Conservation (phyloP, 805 yeast species). For the Schwanniomyces polymorphus region DNA sequence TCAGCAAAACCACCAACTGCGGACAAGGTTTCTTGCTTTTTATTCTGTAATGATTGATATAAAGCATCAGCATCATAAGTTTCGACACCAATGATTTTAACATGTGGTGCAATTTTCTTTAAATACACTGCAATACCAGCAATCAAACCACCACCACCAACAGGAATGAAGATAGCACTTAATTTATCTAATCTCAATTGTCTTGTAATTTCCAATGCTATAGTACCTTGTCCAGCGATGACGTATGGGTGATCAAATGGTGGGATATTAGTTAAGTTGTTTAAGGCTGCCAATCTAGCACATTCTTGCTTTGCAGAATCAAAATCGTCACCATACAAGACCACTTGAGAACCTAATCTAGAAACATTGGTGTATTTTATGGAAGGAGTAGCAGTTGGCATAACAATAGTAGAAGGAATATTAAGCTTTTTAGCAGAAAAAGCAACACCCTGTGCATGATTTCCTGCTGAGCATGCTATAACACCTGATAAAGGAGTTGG, state of each 20-base stretch:
- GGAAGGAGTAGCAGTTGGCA: conserved; percentile 97
- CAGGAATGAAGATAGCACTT: conserved; percentile 85
- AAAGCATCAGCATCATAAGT: conserved; percentile 95
- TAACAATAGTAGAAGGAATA: conserved; percentile 93
- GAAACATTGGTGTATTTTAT: conserved; percentile 91
- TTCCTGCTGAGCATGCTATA: conserved; percentile 98
- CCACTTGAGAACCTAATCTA: conserved; percentile 91
- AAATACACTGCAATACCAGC: conserved; percentile 90
- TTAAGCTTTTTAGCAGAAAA: conserved; percentile 80
- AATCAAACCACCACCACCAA: conserved; percentile 97
- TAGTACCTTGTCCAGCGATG: conserved; percentile 98
- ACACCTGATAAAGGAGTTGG: conserved; percentile 77
- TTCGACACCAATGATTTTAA: conserved; percentile 93
- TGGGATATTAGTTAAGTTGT: conserved; percentile 87
- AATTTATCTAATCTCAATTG: conserved; percentile 78
- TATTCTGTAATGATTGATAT: conserved; percentile 61
- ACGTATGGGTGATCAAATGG: conserved; percentile 98
- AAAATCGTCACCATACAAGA: conserved; percentile 88
- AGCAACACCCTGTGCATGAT: conserved; percentile 99
- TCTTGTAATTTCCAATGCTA: conserved; percentile 88
- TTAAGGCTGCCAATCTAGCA: conserved; percentile 60
- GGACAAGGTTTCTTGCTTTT: conserved; percentile 55
- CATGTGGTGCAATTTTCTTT: conserved; percentile 96
- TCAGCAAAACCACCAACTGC: conserved; percentile 97
- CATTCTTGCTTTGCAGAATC: conserved; percentile 96